Base-by-base conservation (phyloP, 306 rosid genomes). In the Begonia loranthoides region DNA sequence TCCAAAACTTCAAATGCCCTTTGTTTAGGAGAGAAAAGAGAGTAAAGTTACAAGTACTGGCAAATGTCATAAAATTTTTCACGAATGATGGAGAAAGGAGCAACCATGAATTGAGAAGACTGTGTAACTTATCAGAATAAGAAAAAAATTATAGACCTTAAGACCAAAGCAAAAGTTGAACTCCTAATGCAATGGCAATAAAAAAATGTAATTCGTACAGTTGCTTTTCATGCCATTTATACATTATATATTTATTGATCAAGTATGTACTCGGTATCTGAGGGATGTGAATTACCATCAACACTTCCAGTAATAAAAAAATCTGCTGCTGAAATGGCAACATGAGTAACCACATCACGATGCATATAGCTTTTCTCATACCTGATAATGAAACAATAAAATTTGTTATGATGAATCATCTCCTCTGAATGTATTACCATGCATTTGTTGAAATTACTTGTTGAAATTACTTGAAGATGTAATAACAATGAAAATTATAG, bases 1-100 rank as follows among this genome's bases (percentile, higher is more conserved):
- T 90, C 99, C 99, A 90, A 69, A 90, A 90, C 68, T 90, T 90
- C 76, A 90, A 70, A 75, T 90, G 99, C 53, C 99, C 95, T 90
- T n/a, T 2, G 14, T 10, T 7, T 15, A 8, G 15, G 24, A n/a
- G 47, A 52, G 17, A 28, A 12, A n/a, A 24, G 11, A 15, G 39
- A 36, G 48, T 10, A 15, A 21, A 40, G 43, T 12, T 16, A 16
- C 10, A 34, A 52, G 39, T 40, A 21, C 41, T 41, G n/a, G 16
- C 9, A 50, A 15, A 43, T n/a, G 17, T 33, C 1, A 7, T 45
- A 22, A 21, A 21, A 43, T 45, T 57, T n/a, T 22, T 45, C 14
- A 28, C 36, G 5, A 28, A 28, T 7, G 9, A 28, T 28, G 36
- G 36, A 28, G 36, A 28, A 28, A 28, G 8, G 36, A 28, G 36